These are phyloP conservation scores for Staphylotrichum tortipilum DNA, from an alignment of 495 filamentous ascomycete species.

Conservation along the genomic window DNA sequence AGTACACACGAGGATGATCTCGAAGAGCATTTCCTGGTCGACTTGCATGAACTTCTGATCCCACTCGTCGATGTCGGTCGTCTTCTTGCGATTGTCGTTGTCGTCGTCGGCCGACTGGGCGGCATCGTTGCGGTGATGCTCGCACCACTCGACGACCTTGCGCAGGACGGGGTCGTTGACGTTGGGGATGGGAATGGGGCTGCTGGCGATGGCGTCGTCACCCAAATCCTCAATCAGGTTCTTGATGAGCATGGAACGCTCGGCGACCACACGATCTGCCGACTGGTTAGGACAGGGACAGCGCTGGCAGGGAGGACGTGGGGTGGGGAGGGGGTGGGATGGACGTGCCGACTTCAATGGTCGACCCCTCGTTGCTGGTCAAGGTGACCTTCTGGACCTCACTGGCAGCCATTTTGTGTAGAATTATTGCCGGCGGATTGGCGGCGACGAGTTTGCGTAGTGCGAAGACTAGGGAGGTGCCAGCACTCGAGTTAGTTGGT, in stretches of 20 bases:
- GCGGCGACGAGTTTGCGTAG: too few relatives aligned
- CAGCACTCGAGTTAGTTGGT: neutral
- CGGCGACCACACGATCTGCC: slow-evolving; percentile 68
- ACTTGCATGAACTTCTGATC: slow-evolving; percentile 99
- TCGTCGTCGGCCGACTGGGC: slow-evolving; percentile 71
- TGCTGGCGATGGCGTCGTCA: slow-evolving; percentile 50
- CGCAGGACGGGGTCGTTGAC: slow-evolving; percentile 88
- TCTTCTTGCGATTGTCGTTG: slow-evolving; percentile 91
- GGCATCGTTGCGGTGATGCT: slow-evolving; percentile 85
- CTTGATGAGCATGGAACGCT: slow-evolving; percentile 92
- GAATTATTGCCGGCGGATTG: neutral
- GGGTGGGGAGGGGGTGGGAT: neutral
- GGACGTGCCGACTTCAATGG: slow-evolving; percentile 11
- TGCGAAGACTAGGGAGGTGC: neutral
- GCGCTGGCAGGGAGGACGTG: neutral
- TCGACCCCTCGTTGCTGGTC: slow-evolving; percentile 11
- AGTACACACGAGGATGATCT: slow-evolving; percentile 94
- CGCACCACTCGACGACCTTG: slow-evolving; percentile 97
- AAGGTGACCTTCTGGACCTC: slow-evolving; percentile 8
- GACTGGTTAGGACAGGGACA: neutral
- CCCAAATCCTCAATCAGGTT: slow-evolving; percentile 94
- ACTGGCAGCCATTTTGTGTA: slow-evolving; percentile 9
- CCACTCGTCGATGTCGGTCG: slow-evolving; percentile 98
- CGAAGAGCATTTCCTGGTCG: slow-evolving; percentile 98
- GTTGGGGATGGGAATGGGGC: slow-evolving; percentile 72